Percentiles rank a stretch among this genome's conserved stretches.
These are phyloP conservation scores for Dentipellis sp. DNA, from an alignment of 768 basidiomycete genomes.

Conservation along the genomic window DNA sequence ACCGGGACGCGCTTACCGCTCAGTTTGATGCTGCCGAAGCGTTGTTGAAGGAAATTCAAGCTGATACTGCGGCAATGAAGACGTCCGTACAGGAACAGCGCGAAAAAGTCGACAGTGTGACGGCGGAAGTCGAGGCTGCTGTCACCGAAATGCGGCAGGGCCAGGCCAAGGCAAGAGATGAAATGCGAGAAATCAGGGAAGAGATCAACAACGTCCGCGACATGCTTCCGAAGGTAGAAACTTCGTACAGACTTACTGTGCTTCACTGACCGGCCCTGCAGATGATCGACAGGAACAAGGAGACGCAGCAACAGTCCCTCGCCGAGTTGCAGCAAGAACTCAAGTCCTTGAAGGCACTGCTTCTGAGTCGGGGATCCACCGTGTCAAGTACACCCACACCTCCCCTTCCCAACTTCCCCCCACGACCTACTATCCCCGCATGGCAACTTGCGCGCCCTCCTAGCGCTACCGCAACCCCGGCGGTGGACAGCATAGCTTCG, in stretches of 20 bases:
- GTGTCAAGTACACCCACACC: conserved; percentile 39
- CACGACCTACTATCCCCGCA: conserved; percentile 72
- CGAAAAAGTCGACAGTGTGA: conserved; percentile 59
- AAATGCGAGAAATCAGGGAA: conserved; percentile 86
- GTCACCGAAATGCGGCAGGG: conserved; percentile 71
- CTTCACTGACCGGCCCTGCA: conserved; percentile 23
- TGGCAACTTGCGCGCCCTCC: conserved; percentile 69
- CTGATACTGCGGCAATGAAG: conserved; percentile 65
- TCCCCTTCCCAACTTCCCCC: conserved; percentile 40
- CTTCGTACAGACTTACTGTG: conserved; percentile 2
- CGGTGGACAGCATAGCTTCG: conserved; percentile 6
- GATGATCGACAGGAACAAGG: conserved; percentile 95
- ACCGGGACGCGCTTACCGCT: conserved; percentile 73
- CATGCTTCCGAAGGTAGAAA: conserved; percentile 81
- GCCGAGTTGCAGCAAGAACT: conserved; percentile 88
- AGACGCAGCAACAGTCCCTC: conserved; percentile 73
- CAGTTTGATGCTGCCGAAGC: conserved; percentile 88
- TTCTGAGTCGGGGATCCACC: conserved; percentile 62
- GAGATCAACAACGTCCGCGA: conserved; percentile 87
- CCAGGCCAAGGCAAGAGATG: conserved; percentile 72
- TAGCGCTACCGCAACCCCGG: conserved; percentile 1
- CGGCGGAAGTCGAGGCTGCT: conserved; percentile 61
- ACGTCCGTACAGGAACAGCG: conserved; percentile 70
- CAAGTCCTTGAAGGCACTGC: conserved; percentile 85
- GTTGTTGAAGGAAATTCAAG: conserved; percentile 70